These are phyloP conservation scores for Iberis pinnata DNA, from an alignment of 345 rosid species.

Conservation along the genomic window DNA sequence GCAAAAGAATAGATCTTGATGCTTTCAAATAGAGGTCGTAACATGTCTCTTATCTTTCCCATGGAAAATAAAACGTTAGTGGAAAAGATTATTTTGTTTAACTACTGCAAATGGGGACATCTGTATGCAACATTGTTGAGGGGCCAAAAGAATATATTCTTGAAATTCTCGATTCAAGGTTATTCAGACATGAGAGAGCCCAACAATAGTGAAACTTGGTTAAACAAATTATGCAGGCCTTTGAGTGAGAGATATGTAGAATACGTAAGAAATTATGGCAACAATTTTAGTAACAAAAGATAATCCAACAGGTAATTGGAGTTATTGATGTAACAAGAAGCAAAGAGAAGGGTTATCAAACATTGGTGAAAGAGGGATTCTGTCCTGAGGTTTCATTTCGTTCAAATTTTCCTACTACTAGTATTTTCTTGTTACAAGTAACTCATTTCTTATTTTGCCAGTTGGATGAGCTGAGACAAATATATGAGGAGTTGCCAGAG, in stretches of 20 bases:
- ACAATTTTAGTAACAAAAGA: conserved; percentile 11
- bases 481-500: conserved; percentile 88
- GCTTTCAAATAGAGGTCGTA: conserved; percentile 12
- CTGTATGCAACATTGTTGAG: too few species aligned
- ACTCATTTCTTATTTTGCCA: conserved; percentile 27
- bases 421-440: neutral
- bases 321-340: conserved; percentile 76
- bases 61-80: neutral
- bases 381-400: conserved; percentile 66
- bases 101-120: too few species aligned
- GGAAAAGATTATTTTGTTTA: too few species aligned
- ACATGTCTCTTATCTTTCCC: conserved; percentile 6
- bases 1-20: conserved; percentile 4
- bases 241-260: conserved; percentile 10
- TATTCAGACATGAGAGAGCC: conserved; percentile 1
- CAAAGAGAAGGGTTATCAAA: conserved; percentile 77
- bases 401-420: conserved; percentile 11
- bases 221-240: conserved; percentile 5
- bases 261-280: conserved; percentile 4
- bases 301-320: conserved; percentile 60
- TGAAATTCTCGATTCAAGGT: neutral
- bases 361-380: conserved; percentile 82
- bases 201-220: neutral
- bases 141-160: conserved; percentile 1
- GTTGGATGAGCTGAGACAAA: conserved; percentile 94